phyloP scores from a whole-genome alignment of 2,329 filamentous ascomycete genomes.

The Arthrobotrys musiformis region DNA sequence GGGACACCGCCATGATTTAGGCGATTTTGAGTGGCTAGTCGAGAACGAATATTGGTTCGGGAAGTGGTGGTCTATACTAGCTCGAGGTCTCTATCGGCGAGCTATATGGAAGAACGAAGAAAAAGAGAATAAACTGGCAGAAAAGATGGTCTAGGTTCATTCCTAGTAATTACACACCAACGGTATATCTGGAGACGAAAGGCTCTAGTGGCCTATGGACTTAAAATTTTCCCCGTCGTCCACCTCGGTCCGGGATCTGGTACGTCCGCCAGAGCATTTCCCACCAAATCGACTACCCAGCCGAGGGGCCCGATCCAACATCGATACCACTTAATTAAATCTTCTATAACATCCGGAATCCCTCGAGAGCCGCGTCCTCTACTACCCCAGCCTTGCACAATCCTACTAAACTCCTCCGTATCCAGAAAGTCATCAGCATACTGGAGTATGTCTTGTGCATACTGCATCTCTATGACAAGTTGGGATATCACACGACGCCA shows the following conservation, averaged over 20 bases:
- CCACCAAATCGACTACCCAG: not conserved
- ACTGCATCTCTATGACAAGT: not conserved
- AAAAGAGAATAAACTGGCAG: conserved; percentile 36
- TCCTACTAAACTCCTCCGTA: not conserved
- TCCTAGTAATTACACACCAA: not conserved
- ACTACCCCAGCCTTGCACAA: not conserved
- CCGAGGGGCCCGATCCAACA: not conserved
- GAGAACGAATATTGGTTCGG: conserved; percentile 42
- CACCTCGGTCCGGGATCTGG: not conserved
- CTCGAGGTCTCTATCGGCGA: conserved; percentile 13
- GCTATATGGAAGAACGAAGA: conserved; percentile 27
- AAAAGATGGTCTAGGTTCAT: conserved; percentile 45
- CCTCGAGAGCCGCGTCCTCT: not conserved
- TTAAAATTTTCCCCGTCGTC: not conserved
- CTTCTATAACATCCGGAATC: not conserved
- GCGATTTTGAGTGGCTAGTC: conserved; percentile 48
- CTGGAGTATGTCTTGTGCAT: not conserved
- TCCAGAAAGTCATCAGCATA: not conserved
- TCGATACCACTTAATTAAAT: not conserved
- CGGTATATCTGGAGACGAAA: not conserved
- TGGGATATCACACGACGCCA: conserved; percentile 1
- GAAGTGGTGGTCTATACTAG: conserved; percentile 23
- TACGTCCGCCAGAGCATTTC: not conserved
- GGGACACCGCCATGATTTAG: conserved; percentile 12
- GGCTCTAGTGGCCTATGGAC: not conserved